Percentiles rank a stretch among this genome's conserved stretches.
These are phyloP conservation scores for Phytophthora sojae DNA, from an alignment of 352 stramenopile genomes.

Conservation along the genomic window DNA sequence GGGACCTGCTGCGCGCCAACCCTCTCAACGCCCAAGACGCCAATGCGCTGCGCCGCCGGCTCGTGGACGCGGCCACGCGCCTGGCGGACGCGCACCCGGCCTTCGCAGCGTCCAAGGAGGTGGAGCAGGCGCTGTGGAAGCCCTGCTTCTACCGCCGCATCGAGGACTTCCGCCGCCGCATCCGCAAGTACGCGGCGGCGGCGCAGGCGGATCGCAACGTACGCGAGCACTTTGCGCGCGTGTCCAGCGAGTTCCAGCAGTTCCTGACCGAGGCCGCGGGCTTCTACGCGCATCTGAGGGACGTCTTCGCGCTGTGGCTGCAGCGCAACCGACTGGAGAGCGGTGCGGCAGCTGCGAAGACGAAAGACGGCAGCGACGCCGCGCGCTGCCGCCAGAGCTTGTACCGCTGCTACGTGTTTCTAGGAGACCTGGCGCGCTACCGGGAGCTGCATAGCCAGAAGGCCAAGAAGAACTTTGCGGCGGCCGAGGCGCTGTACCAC, in stretches of 20 bases:
- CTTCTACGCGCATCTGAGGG: slow-evolving; percentile 83
- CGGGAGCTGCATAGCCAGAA: slow-evolving; percentile 85
- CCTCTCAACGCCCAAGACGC: slow-evolving; percentile 68
- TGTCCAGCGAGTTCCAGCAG: slow-evolving; percentile 77
- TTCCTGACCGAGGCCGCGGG: slow-evolving; percentile 65
- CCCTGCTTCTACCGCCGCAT: slow-evolving; percentile 93
- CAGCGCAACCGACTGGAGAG: slow-evolving; percentile 33
- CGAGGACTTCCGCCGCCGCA: slow-evolving; percentile 87
- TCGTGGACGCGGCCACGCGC: slow-evolving; percentile 61
- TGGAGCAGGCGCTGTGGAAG: slow-evolving; percentile 90
- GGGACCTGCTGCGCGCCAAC: slow-evolving; percentile 73
- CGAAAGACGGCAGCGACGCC: slow-evolving; percentile 9
- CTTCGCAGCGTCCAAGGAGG: slow-evolving; percentile 72
- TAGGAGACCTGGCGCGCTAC: slow-evolving; percentile 85
- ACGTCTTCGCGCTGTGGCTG: slow-evolving; percentile 59
- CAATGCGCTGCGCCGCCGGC: slow-evolving; percentile 60
- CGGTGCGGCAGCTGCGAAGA: no score
- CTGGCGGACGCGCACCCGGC: slow-evolving; percentile 53
- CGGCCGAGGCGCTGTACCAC: slow-evolving; percentile 77
- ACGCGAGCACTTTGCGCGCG: slow-evolving; percentile 80
- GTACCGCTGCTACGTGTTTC: slow-evolving; percentile 84
- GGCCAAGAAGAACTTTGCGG: slow-evolving; percentile 86
- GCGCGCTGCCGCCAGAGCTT: slow-evolving; percentile 68
- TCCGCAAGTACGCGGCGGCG: slow-evolving; percentile 87
- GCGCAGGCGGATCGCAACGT: slow-evolving; percentile 68